These are phyloP conservation scores for Hanseniaspora hatyaiensis DNA, from an alignment of 805 yeast species.

Conservation along the genomic window DNA sequence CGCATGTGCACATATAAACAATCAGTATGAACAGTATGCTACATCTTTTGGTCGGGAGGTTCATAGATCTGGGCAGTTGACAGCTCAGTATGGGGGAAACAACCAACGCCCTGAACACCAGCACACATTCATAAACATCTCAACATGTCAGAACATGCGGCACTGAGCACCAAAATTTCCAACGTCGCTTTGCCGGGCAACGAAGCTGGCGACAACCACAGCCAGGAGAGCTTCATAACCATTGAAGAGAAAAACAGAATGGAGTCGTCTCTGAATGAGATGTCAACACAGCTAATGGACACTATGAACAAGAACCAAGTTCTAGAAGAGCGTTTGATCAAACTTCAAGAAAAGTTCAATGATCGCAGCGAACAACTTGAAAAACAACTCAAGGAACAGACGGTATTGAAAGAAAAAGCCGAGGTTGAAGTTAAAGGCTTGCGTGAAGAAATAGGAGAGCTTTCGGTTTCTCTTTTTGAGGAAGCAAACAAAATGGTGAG, in stretches of 20 bases:
- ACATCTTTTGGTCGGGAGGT: too few species aligned
- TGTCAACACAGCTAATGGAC: constrained; percentile 14
- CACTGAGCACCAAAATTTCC: too few species aligned
- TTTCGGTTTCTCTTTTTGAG: constrained; percentile 62
- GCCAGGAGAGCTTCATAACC: constrained; percentile 7
- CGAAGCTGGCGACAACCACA: too few species aligned
- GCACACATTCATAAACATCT: too few species aligned
- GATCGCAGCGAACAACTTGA: neutral
- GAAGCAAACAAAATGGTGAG: constrained; percentile 82
- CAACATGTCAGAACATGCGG: too few species aligned
- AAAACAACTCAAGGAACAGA: neutral
- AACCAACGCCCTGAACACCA: too few species aligned
- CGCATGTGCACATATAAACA: too few species aligned
- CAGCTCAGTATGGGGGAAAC: too few species aligned
- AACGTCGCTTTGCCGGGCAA: too few species aligned
- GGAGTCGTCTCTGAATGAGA: constrained; percentile 7
- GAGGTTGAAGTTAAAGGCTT: constrained; percentile 49
- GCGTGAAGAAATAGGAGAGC: constrained; percentile 66
- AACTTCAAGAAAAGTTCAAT: constrained; percentile 2
- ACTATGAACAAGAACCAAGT: constrained; percentile 14
- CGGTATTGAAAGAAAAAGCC: constrained; percentile 30
- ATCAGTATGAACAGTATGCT: too few species aligned
- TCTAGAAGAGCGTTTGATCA: neutral
- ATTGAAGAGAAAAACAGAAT: constrained; percentile 13
- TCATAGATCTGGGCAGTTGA: too few species aligned